phyloP scores from a whole-genome alignment of 257 asterid genomes.

The Cordia subcordata region DNA sequence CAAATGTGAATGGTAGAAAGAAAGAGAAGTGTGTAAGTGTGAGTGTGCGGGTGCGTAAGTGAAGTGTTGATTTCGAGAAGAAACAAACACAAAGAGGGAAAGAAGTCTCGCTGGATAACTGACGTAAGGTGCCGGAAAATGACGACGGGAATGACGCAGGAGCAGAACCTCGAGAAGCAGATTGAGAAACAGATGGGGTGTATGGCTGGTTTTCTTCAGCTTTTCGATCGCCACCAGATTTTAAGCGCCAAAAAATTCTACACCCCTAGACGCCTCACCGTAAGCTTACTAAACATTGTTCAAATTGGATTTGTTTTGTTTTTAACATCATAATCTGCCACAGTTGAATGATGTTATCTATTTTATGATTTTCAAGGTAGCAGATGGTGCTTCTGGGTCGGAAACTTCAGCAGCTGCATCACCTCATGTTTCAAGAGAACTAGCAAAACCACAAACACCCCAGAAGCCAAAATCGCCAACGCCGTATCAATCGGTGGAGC shows the following conservation, averaged over 20 bases:
- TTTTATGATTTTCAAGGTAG: slow-evolving; percentile 27
- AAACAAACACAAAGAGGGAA: too few species aligned
- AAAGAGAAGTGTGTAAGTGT: background rate
- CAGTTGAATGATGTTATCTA: background rate
- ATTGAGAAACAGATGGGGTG: slow-evolving; percentile 73
- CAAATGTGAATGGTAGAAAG: slow-evolving; percentile 21
- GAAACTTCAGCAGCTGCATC: slow-evolving; percentile 43
- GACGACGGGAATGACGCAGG: slow-evolving; percentile 35
- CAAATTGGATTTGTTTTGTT: background rate
- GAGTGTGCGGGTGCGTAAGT: background rate
- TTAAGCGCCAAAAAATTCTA: slow-evolving; percentile 49
- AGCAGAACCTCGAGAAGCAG: slow-evolving; percentile 51
- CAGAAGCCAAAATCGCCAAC: slow-evolving; percentile 23
- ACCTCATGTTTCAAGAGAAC: slow-evolving; percentile 40
- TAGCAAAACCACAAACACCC: slow-evolving; percentile 23
- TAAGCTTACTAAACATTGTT: slow-evolving; percentile 8
- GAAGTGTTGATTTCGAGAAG: background rate
- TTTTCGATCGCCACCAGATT: slow-evolving; percentile 77
- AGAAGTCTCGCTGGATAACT: background rate
- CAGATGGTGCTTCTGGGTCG: slow-evolving; percentile 46
- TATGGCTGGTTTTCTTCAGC: slow-evolving; percentile 75
- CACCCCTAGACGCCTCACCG: slow-evolving; percentile 62
- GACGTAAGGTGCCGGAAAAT: slow-evolving; percentile 14
- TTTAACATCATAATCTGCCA: background rate
- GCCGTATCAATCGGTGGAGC: slow-evolving; percentile 14